Evolutionary conservation across 352 stramenopile species (phyloP), one percentile per base, ranked within the genome.

Genomic region (Globisporangium cylindrosporum): DNA sequence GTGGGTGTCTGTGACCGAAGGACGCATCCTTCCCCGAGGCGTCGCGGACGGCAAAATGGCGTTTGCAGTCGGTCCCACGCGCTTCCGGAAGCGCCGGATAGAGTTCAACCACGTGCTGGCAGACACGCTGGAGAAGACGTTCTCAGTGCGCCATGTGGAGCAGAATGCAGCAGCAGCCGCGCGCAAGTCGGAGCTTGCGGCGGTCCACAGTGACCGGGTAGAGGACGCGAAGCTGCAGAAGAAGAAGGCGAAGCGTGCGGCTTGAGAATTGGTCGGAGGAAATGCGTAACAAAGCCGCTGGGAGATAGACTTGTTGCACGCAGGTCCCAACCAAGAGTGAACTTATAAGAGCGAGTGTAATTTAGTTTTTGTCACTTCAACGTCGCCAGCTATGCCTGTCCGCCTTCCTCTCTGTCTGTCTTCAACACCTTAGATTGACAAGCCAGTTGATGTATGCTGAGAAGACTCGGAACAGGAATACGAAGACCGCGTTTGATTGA

Each of bases 1-100:
- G 76, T 96, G 89, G 89, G 81, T 94, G 22, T 73, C 76, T 1
- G 75, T 86, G 2, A 78, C 71, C 9, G 86, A 94, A 67, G 89
- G 81, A 1, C 87, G 89, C 5, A 67, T 96, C 38, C 74, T 96
- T 34, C 89, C 89, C 10, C 80, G 79, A 25, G 87, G 89, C 24
- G 84, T 92, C 3, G 81, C 82, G 10, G 73, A 82, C 34, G 84
- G 80, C 15, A 75, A 77, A 54, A 73, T 73, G 54, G 62, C 70
- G 24, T 92, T 78, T 59, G 73, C 75, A 3, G 62, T 90, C 27
- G 75, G 68, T 3, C 72, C 78, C 0, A 84, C 75, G 48, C 79
- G 74, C 51, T 32, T 64, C 18, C 79, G 85, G 32, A 76, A 78
- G 63, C 67, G 69, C 25, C 74, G 73, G 48, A 61, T 92, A 38